A percentile compares a stretch with the other conserved stretches of the same genome.
Evolutionary conservation across 495 filamentous ascomycete genomes (phyloP).

Genomic region (Hypoxylon subgilvum): DNA sequence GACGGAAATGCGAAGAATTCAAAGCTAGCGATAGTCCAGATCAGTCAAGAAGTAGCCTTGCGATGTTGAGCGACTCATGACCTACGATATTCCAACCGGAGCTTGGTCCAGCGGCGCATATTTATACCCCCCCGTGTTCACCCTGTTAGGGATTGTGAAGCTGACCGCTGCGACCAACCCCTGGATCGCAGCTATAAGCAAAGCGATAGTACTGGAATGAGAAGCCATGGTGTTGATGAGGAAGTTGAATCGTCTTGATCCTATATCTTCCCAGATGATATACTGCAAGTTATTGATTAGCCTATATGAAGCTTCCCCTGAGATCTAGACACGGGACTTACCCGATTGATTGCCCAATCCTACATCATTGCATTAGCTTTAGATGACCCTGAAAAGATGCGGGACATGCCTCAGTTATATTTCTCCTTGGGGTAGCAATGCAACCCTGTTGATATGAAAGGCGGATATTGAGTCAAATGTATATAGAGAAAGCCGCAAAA

Average conservation of each 20-base stretch:
- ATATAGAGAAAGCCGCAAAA: no score
- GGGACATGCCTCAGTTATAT: no score
- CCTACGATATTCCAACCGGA: constrained; percentile 62
- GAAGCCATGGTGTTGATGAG: constrained; percentile 19
- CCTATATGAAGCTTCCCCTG: constrained; percentile 8
- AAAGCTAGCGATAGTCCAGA: constrained; percentile 41
- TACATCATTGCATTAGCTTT: constrained; percentile 4
- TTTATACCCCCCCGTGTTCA: constrained; percentile 36
- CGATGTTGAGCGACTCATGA: neutral
- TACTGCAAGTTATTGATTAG: constrained; percentile 8
- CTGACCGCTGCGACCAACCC: constrained; percentile 32
- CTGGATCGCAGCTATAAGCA: constrained; percentile 24
- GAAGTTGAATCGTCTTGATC: constrained; percentile 8
- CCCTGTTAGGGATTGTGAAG: constrained; percentile 43
- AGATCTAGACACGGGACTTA: neutral
- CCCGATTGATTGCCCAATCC: neutral
- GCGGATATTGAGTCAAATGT: no score
- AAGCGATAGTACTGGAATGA: neutral
- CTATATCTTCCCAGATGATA: neutral
- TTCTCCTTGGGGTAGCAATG: no score
- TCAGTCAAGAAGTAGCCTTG: neutral
- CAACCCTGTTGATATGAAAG: no score
- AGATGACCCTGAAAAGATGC: constrained; percentile 13
- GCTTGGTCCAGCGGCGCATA: constrained; percentile 53
- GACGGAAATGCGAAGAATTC: constrained; percentile 68